phyloP scores from a whole-genome alignment of 768 basidiomycete species.

The Clitopilus hobsonii region DNA sequence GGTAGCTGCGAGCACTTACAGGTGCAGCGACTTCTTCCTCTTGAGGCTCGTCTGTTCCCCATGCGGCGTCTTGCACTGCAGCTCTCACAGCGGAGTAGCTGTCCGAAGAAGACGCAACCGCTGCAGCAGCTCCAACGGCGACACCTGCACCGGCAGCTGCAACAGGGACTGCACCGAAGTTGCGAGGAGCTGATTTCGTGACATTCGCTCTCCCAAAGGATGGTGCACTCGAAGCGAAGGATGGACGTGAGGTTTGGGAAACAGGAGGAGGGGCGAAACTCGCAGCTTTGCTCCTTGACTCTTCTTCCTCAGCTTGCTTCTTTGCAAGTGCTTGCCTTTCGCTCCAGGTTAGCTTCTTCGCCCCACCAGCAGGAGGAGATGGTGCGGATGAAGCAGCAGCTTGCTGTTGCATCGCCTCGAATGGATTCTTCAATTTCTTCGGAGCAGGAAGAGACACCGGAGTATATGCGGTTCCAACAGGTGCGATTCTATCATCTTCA shows the following conservation, averaged over 20 bases:
- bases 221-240: slow-evolving; percentile 42
- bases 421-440: slow-evolving; percentile 84
- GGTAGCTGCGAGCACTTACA: slow-evolving; percentile 16
- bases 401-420: slow-evolving; percentile 57
- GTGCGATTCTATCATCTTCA: slow-evolving; percentile 79
- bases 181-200: slow-evolving; percentile 29
- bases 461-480: slow-evolving; percentile 83
- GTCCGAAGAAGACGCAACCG: slow-evolving; percentile 21
- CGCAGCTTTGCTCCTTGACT: slow-evolving; percentile 55
- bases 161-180: slow-evolving; percentile 35
- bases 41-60: slow-evolving; percentile 23
- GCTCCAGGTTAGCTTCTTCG: slow-evolving; percentile 89
- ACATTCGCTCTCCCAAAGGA: slow-evolving; percentile 41
- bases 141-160: slow-evolving; percentile 25
- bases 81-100: slow-evolving; percentile 17
- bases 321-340: slow-evolving; percentile 91
- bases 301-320: slow-evolving; percentile 79
- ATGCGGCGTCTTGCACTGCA: slow-evolving; percentile 25
- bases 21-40: slow-evolving; percentile 20
- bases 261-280: slow-evolving; percentile 36
- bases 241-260: slow-evolving; percentile 25
- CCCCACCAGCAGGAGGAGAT: slow-evolving; percentile 27
- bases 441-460: slow-evolving; percentile 84
- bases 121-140: slow-evolving; percentile 31
- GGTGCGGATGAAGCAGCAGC: slow-evolving; percentile 22